Base-by-base conservation (phyloP, 1,284 basidiomycete species). In the Volvariella surrecta region DNA sequence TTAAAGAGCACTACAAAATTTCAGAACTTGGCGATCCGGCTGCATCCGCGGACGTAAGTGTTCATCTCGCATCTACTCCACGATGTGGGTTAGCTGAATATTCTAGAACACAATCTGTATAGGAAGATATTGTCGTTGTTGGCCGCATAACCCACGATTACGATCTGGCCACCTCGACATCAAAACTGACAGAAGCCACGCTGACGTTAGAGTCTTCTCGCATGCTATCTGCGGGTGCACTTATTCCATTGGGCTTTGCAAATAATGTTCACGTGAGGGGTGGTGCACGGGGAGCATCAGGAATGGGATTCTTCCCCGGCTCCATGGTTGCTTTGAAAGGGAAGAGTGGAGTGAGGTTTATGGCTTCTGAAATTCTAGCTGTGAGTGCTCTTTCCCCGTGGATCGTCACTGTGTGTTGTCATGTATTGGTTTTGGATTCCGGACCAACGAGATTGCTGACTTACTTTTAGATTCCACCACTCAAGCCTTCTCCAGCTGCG, bases 311-410 rank as follows among this genome's bases (percentile, higher is more conserved):
- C 22, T 99, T 94, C 57, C 91, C 93, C 0, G 96, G 96, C 1
- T 82, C 84, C 32, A 81, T 99, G 38, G 83, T 88, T 0, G 89
- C 86, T 2, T 59, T 97, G n/a, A 86, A 80, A 51, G 96, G 96
- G 0, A 77, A 78, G 54, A 98, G 98, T 59, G 93, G 92, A 1
- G 90, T 91, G 1, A 81, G 79, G 59, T 99, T 97, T 58, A 71
- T 81, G 11, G 93, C 86, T 0, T 78, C 79, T 19, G 92, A 98
- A 56, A 71, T 97, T 10, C 61, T 97, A 30, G 70, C 83, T 53
- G 92, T 70, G 46, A 52, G 66, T 87, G 34, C 8, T 35, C 18
- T 15, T 15, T 9, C n/a, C n/a, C n/a, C n/a, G n/a, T n/a, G n/a
- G n/a, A n/a, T n/a, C n/a, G n/a, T n/a, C 50, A 46, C 68, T 58